Evolutionary conservation across 257 asterid genomes (phyloP).

Genomic region (Nicotiana tabacum): DNA sequence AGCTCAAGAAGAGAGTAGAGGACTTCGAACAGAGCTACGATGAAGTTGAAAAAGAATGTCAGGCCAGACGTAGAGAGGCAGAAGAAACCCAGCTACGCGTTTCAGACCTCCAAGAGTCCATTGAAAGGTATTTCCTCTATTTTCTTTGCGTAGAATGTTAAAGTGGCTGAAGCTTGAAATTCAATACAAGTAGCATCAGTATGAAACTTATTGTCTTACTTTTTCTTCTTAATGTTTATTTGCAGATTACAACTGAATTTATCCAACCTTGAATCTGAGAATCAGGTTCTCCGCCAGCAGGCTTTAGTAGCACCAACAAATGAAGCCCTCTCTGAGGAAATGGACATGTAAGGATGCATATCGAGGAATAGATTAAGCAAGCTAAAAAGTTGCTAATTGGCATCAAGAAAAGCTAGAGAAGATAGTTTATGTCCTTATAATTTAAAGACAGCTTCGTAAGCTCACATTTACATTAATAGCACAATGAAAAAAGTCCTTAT

Average conservation of each 20-base stretch:
- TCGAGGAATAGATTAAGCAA: conserved; percentile 10
- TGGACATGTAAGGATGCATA: conserved; percentile 55
- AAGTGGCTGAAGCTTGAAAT: conserved; percentile 7
- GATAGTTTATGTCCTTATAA: not conserved
- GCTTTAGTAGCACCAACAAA: conserved; percentile 69
- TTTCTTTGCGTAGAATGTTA: not conserved
- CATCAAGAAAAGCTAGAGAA: conserved; percentile 10
- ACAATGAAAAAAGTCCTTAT: not conserved
- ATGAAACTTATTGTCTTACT: conserved; percentile 12
- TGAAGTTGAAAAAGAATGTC: conserved; percentile 61
- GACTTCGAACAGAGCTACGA: conserved; percentile 55
- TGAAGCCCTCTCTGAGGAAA: conserved; percentile 67
- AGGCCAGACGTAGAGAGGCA: conserved; percentile 54
- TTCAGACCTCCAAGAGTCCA: conserved; percentile 67
- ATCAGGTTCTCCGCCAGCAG: conserved; percentile 91
- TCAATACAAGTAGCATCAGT: conserved; percentile 7
- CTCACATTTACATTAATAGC: not conserved
- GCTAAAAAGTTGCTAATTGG: not conserved
- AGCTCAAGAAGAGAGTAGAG: conserved; percentile 51
- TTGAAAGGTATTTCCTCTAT: conserved; percentile 53
- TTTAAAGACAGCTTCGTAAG: not conserved
- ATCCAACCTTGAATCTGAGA: conserved; percentile 87
- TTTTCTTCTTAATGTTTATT: conserved; percentile 18
- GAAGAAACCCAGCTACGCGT: conserved; percentile 64
- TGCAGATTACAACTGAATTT: conserved; percentile 68